Percentiles rank a stretch among this genome's conserved stretches.
Conservation (phyloP, 345 rosid genomes). For the Salix brachista region DNA sequence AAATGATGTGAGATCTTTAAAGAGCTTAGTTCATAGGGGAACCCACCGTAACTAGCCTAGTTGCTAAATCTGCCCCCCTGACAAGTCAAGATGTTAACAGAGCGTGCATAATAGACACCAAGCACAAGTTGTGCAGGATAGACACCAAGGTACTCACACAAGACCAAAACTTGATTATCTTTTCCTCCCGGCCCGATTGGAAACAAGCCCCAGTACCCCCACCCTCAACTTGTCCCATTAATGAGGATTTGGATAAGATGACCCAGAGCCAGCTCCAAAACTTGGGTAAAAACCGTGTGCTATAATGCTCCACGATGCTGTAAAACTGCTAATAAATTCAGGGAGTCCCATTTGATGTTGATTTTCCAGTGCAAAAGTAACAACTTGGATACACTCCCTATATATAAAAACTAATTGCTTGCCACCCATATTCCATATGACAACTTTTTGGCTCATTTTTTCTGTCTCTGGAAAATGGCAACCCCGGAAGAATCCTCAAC, state of each 20-base stretch:
- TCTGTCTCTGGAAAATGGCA: conserved; percentile 20
- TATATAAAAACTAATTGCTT: not conserved
- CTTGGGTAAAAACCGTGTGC: not conserved
- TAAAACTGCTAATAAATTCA: not conserved
- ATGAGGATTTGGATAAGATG: not conserved
- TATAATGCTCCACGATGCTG: not conserved
- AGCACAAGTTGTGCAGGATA: not conserved
- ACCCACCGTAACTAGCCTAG: not conserved
- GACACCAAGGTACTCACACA: not conserved
- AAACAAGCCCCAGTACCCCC: not conserved
- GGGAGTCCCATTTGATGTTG: not conserved
- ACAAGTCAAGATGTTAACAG: not conserved
- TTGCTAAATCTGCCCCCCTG: not conserved
- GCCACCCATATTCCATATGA: not conserved
- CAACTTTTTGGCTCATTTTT: not conserved
- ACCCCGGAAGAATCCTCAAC: conserved; percentile 34
- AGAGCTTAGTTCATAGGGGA: not conserved
- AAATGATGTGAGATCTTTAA: not conserved
- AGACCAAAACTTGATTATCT: not conserved
- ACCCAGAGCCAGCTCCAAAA: not conserved
- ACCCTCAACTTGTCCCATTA: not conserved
- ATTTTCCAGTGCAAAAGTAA: not conserved
- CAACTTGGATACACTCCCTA: not conserved
- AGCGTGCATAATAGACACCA: not conserved
- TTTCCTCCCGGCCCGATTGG: not conserved